Base-by-base conservation (phyloP, 371 early-diverging fungal species). In the Mucor circinelloides region DNA sequence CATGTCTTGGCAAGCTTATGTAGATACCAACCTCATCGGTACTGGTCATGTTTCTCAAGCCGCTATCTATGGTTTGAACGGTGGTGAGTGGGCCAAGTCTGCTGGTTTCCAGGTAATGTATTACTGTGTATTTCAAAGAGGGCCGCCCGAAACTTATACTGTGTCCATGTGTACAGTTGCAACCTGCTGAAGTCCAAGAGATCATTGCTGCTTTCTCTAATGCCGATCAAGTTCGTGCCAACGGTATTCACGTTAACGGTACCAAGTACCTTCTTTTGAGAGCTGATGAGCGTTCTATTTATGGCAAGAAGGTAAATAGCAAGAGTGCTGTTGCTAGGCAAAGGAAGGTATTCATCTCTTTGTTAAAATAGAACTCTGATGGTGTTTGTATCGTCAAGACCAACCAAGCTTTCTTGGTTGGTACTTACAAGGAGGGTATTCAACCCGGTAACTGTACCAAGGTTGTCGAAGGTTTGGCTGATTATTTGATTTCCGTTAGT, bases 1-100 rank as follows among this genome's bases (percentile, higher is more conserved):
- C 58, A 91, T 90, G 94, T 91, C 91, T 74, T 94, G 94, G 94
- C 91, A 94, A 86, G 63, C 85, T 67, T 95, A 95, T 87, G 94
- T 95, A 69, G 95, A 95, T 78, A 75, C 34, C 76, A 90, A 91
- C 85, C 89, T 97, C 54, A 69, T 94, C 64, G 93, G 86, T 48
- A 92, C 93, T 66, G 88, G 89, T 40, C 85, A 89, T 68, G 87
- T 97, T 62, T 30, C 72, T 69, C 75, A 87, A 70, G 94, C 85
- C 38, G 93, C 90, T 71, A 95, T 97, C 79, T 86, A 83, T 73
- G 95, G 97, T 68, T 87, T 82, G 60, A 89, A 92, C 66, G 72
- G 72, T 64, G 76, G 82, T 50, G 73, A 82, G 38, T 97, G 96
- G 97, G 96, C 96, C 36, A 74, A 87, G 50, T 89, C 91, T 67